Percentiles rank a stretch among this genome's conserved stretches.
Evolutionary conservation across 345 rosid species (phyloP).

Genomic region (Acer campestre): DNA sequence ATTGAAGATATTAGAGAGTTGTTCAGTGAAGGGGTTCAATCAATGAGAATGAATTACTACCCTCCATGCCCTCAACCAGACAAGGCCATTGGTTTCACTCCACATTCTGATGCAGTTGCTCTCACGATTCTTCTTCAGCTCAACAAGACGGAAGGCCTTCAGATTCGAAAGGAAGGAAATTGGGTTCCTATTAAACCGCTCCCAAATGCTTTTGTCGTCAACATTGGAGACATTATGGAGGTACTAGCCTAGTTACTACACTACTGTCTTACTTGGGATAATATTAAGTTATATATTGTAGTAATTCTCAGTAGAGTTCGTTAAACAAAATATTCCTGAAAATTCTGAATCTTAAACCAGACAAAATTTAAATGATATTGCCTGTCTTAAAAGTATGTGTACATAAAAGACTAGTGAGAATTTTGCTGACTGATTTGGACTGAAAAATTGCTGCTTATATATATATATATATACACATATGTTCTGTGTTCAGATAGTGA

Average conservation of each 20-base stretch:
- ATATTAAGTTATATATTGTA: not conserved
- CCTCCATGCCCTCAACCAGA: conserved; percentile 47
- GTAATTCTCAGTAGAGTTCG: not conserved
- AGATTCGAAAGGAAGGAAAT: conserved; percentile 12
- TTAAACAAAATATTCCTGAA: no score
- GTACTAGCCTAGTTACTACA: not conserved
- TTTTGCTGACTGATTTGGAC: no score
- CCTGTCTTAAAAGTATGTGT: not conserved
- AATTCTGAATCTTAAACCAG: not conserved
- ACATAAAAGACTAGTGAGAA: no score
- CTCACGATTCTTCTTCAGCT: conserved; percentile 22
- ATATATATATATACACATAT: no score
- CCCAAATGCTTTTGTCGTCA: conserved; percentile 16
- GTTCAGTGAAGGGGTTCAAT: conserved; percentile 37
- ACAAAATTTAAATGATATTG: not conserved
- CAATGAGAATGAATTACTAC: conserved; percentile 47
- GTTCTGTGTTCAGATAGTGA: conserved; percentile 22
- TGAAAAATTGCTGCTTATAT: not conserved
- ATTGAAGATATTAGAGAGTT: conserved; percentile 39
- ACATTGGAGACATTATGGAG: conserved; percentile 31
- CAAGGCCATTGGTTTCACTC: conserved; percentile 37
- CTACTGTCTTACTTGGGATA: no score
- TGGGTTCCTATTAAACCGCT: conserved; percentile 15
- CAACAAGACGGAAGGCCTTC: conserved; percentile 19
- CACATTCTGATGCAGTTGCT: conserved; percentile 35